phyloP scores from a whole-genome alignment of 257 asterid genomes.

The Solanum chilense region DNA sequence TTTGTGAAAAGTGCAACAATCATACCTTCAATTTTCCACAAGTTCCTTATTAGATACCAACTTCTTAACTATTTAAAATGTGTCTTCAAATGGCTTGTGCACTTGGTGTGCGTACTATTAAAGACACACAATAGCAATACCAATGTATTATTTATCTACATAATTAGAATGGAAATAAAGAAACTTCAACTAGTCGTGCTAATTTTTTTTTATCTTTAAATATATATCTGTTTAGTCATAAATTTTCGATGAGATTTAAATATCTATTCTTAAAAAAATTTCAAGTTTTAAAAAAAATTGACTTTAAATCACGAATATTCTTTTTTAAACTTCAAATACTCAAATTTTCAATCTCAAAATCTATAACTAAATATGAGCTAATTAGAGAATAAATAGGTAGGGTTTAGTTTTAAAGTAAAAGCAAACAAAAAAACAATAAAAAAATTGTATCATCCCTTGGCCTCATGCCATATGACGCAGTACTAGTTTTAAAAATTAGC shows the following conservation, averaged over 20 bases:
- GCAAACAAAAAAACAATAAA: neutral
- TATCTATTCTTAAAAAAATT: no score
- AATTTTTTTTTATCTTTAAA: no score
- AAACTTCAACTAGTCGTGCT: neutral
- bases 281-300: neutral
- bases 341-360: accelerated
- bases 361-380: neutral
- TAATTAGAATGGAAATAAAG: neutral
- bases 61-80: neutral
- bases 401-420: neutral
- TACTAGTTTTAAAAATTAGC: neutral
- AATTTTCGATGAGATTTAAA: no score
- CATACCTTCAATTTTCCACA: neutral
- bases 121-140: neutral
- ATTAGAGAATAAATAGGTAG: neutral
- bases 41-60: neutral
- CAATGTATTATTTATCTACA: neutral
- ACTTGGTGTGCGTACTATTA: neutral
- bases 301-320: neutral
- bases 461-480: neutral
- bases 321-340: neutral
- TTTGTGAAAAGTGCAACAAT: neutral
- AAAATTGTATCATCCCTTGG: neutral
- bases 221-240: no score
- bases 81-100: neutral